Percentiles rank a stretch among this genome's conserved stretches.
Conservation (phyloP, 2,329 filamentous ascomycete genomes). For the Ophiocordyceps polyrhachis-furcata region DNA sequence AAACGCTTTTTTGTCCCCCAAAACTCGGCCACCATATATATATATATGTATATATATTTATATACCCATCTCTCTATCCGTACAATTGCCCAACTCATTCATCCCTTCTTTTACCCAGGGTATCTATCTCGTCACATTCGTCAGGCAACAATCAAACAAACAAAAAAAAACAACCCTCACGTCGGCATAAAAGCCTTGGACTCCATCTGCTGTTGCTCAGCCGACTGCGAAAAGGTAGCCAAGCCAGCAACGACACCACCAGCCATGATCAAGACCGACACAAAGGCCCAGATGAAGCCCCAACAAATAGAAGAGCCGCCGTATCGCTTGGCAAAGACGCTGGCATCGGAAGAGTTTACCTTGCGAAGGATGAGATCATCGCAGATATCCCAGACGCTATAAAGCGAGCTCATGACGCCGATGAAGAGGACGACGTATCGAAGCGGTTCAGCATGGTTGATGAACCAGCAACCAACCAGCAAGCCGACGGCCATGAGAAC, state of each 20-base stretch:
- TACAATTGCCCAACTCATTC: no score
- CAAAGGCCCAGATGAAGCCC: slow-evolving; percentile 61
- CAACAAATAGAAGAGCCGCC: slow-evolving; percentile 66
- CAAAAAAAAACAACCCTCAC: slow-evolving; percentile 6
- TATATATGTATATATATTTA: no score
- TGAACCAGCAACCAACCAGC: slow-evolving; percentile 62
- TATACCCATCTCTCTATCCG: no score
- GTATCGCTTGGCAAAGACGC: slow-evolving; percentile 60
- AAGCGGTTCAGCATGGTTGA: slow-evolving; percentile 54
- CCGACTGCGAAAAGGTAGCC: slow-evolving; percentile 56
- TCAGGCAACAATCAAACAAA: no score
- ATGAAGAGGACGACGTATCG: slow-evolving; percentile 64
- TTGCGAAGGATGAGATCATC: slow-evolving; percentile 67
- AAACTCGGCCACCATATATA: no score
- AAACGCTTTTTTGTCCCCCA: background rate
- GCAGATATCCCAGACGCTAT: slow-evolving; percentile 73
- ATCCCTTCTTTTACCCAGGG: background rate
- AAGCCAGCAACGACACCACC: slow-evolving; percentile 57
- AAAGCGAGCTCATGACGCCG: slow-evolving; percentile 64
- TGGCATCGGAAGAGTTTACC: slow-evolving; percentile 63
- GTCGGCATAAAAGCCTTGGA: slow-evolving; percentile 47
- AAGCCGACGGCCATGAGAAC: slow-evolving; percentile 51
- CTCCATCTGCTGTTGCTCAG: slow-evolving; percentile 47
- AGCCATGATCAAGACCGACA: slow-evolving; percentile 55
- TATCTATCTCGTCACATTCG: background rate